Conservation (phyloP, 345 rosid species). For the Viola odorata region DNA sequence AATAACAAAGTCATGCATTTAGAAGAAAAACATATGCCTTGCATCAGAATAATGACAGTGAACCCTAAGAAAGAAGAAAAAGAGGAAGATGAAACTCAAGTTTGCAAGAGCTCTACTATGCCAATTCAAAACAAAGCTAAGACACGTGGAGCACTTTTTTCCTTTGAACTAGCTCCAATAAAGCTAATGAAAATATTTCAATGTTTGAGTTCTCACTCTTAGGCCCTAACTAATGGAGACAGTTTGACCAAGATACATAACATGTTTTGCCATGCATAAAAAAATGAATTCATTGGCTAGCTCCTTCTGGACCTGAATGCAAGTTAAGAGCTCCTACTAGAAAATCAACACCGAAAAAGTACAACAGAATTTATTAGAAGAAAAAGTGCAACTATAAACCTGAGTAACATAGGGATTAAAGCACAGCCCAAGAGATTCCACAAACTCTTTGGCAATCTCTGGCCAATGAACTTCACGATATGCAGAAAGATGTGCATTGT, state of each 20-base stretch:
- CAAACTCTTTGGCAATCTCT: constrained; percentile 70
- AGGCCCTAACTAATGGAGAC: neutral
- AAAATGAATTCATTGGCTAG: neutral
- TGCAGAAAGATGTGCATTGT: constrained; percentile 86
- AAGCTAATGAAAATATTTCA: too few relatives aligned
- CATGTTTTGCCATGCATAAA: neutral
- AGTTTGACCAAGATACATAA: neutral
- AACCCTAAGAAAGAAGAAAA: neutral
- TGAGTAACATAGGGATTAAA: constrained; percentile 92
- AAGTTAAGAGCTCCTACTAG: neutral
- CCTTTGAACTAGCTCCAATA: too few relatives aligned
- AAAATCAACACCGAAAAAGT: neutral
- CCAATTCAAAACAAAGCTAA: too few relatives aligned
- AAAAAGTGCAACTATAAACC: constrained; percentile 29
- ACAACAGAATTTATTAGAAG: neutral
- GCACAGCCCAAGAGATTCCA: constrained; percentile 68
- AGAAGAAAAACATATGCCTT: neutral
- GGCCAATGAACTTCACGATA: constrained; percentile 77
- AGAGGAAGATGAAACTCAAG: neutral
- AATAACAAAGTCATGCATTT: constrained; percentile 1
- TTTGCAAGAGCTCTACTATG: too few relatives aligned
- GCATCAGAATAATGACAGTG: neutral
- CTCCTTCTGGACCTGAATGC: neutral
- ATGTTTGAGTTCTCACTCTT: neutral
- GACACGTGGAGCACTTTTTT: too few relatives aligned